Base-by-base conservation (phyloP, 768 basidiomycete genomes). In the Collybia nuda region DNA sequence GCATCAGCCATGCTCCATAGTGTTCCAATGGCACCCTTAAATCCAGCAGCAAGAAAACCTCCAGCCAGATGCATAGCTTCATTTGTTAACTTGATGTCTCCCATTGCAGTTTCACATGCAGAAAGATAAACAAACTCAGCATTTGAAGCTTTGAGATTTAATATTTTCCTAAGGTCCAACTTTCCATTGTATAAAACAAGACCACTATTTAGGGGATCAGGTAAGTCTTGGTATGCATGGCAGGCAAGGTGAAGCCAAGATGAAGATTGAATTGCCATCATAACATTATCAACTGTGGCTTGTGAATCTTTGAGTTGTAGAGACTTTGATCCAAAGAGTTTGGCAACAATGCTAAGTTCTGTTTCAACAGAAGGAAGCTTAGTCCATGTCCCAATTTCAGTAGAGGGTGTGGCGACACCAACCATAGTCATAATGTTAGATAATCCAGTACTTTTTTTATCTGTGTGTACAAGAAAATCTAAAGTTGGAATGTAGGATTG, bases 1-100 rank as follows among this genome's bases (percentile, higher is more conserved):
- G 48, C 48, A 47, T 74, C 73, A 6, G 48, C 51, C 24, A 72
- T 68, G 12, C 61, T 61, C 72, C 73, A 74, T 66, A 74, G 65
- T 36, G 73, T 75, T 7, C 57, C 71, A 17, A 75, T 56, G 6
- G 69, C 67, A 12, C 52, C 47, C 7, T 49, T 32, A 22, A 56
- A 60, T 12, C 57, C 59, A 12, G 59, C 56, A 15, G 29, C 59
- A 44, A 67, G 54, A 68, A 74, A 67, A 4, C 67, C 68, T 2
- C 68, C 68, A 0, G 70, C 64, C 7, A 73, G 55, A 59, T 72
- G 70, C 4, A 73, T 56, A 0, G 59, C 41, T 41, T 56, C 44
- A 12, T 61, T 54, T 14, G 55, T 36, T 12, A 58, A 52, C 8
- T 56, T 42, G 18, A 55, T 40, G 15, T 57, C 54, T 3, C 68